A percentile compares a stretch with the other conserved stretches of the same genome.
Conservation (phyloP, 768 basidiomycete genomes). For the Tricholoma matsutake region DNA sequence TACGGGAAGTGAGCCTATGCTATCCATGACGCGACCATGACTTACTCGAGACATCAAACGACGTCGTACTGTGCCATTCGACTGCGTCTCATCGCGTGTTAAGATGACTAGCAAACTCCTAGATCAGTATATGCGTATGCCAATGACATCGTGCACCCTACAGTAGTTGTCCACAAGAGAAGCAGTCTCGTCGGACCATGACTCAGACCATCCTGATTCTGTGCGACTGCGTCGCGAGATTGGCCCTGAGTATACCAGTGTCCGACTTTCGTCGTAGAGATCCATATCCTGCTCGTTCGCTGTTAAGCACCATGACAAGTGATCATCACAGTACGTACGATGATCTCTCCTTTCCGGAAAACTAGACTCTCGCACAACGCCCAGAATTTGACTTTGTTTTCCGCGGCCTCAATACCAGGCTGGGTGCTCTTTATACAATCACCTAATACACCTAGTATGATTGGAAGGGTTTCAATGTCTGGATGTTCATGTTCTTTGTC, state of each 20-base stretch:
- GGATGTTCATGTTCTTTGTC: conserved; percentile 67
- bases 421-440: conserved; percentile 82
- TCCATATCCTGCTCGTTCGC: conserved; percentile 67
- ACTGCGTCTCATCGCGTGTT: conserved; percentile 55
- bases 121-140: conserved; percentile 1
- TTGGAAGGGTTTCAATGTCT: conserved; percentile 73
- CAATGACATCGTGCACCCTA: conserved; percentile 32
- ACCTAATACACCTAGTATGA: conserved; percentile 63
- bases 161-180: conserved; percentile 77
- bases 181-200: conserved; percentile 66
- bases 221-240: conserved; percentile 58
- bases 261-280: conserved; percentile 70
- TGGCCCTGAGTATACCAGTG: conserved; percentile 63
- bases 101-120: conserved; percentile 51
- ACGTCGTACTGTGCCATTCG: conserved; percentile 46
- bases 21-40: background rate
- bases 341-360: conserved; percentile 77
- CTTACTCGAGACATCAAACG: conserved; percentile 66
- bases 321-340: conserved; percentile 45
- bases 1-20: background rate
- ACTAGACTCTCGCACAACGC: conserved; percentile 71
- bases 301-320: background rate
- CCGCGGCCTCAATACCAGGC: conserved; percentile 89
- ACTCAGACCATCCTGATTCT: conserved; percentile 72
- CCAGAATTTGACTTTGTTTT: conserved; percentile 88